Evolutionary conservation across 1,284 basidiomycete species (phyloP).

Genomic region (Marasmius fiardii): DNA sequence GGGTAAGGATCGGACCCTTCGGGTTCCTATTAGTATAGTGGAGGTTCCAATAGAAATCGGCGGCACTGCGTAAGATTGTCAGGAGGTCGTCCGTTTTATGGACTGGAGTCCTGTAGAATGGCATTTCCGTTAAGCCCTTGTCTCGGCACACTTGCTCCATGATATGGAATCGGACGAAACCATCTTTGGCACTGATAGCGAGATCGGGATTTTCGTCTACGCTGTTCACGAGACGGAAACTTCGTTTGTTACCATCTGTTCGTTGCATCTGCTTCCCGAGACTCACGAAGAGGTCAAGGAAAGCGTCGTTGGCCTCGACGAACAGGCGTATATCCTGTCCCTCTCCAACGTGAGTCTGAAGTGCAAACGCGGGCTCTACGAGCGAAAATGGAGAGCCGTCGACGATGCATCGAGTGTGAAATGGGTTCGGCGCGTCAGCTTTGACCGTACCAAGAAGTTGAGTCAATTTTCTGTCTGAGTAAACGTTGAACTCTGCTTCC

Average conservation of each 20-base stretch:
- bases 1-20: neutral
- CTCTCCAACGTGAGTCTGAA: neutral
- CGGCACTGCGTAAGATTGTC: neutral
- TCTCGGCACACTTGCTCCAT: neutral
- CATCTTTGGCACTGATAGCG: neutral
- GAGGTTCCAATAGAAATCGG: slow-evolving; percentile 9
- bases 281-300: slow-evolving; percentile 2
- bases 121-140: slow-evolving; percentile 1
- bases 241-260: neutral
- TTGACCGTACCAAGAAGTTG: neutral
- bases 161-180: slow-evolving; percentile 1
- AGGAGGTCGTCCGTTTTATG: neutral
- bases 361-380: neutral
- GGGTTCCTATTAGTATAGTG: neutral
- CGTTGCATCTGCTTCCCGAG: neutral
- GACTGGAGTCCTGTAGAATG: neutral
- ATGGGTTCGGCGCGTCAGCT: neutral
- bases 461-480: slow-evolving; percentile 1
- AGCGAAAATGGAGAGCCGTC: neutral
- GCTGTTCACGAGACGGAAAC: neutral
- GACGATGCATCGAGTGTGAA: neutral
- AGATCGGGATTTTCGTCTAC: neutral
- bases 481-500: slow-evolving; percentile 15
- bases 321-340: slow-evolving; percentile 2
- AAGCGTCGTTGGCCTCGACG: neutral